Evolutionary conservation across 2,329 filamentous ascomycete species (phyloP), one percentile per base, ranked within the genome.

Genomic region (Ceratocystiopsis sp.): DNA sequence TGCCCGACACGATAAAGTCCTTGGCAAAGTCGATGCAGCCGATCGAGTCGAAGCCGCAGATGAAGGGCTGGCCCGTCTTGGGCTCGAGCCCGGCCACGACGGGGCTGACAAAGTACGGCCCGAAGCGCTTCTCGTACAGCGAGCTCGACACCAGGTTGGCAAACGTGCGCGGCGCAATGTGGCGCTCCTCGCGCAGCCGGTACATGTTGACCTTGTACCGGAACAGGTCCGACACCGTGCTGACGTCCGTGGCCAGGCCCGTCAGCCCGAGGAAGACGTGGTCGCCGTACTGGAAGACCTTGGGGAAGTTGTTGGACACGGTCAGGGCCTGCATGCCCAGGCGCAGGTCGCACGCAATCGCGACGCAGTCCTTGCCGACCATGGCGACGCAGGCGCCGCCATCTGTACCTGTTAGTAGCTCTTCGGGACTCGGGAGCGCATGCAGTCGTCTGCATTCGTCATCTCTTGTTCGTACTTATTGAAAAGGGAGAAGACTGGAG

Each of bases 191-290:
- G 58, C 91, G 84, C 57, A 98, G 77, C 52, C 91, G 84, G 75
- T 98, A 98, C 84, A 98, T 93, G 75, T 98, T 98, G 63, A 93
- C 85, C 74, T 98, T 98, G 78, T 94, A 96, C 59, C 91, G 86
- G 75, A 98, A 93, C 53, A 96, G 80, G 66, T 98, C 89, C 55
- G 80, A 83, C 53, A 98, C 89, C 54, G 89, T 96, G 51, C 75
- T 76, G 51, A 98, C 86, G 62, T 98, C 91, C 54, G 91, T 98
- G 48, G 91, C 91, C 42, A 98, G 83, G 44, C 91, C 91, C 5
- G 91, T 96, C 48, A 98, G 78, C 45, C 91, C 91, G 34, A 98
- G 82, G 66, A 93, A 95, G 55, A 91, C 84, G 57, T 52, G 46
- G 58, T 89, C 84, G 58, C 85, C 86, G 73, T 93, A 96, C 64